phyloP scores from a whole-genome alignment of 768 basidiomycete species.

The Auricularia cornea region DNA sequence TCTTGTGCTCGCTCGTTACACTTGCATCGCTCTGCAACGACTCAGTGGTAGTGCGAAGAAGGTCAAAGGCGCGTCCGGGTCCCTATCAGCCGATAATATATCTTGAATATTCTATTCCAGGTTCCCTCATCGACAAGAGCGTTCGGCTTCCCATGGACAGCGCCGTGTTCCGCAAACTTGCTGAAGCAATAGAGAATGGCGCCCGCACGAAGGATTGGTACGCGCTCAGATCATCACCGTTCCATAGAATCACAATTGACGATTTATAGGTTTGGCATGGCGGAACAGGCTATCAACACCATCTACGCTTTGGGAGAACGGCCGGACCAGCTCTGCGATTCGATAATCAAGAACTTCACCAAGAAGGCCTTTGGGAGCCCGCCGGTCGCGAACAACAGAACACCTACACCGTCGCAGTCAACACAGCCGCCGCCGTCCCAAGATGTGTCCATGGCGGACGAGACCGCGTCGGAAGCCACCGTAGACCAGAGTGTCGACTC shows the following conservation, averaged over 20 bases:
- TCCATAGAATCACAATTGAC: too few relatives aligned
- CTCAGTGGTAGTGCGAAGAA: slow-evolving; percentile 95
- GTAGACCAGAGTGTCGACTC: slow-evolving; percentile 22
- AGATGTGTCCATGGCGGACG: slow-evolving; percentile 15
- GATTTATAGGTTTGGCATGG: slow-evolving; percentile 64
- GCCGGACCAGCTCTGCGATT: slow-evolving; percentile 75
- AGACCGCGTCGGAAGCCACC: slow-evolving; percentile 52
- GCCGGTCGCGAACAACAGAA: background rate
- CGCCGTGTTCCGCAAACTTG: slow-evolving; percentile 74
- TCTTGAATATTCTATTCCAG: slow-evolving; percentile 28
- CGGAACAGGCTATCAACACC: slow-evolving; percentile 95
- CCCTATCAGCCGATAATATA: slow-evolving; percentile 5
- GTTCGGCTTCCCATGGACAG: slow-evolving; percentile 82
- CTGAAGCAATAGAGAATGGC: slow-evolving; percentile 71
- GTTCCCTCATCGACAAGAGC: slow-evolving; percentile 81
- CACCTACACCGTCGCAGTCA: background rate
- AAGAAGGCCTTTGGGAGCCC: slow-evolving; percentile 49
- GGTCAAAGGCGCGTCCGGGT: slow-evolving; percentile 62
- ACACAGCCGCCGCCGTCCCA: background rate
- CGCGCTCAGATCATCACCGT: too few relatives aligned
- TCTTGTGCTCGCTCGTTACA: slow-evolving; percentile 84
- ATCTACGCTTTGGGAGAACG: slow-evolving; percentile 92
- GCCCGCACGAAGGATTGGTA: slow-evolving; percentile 83
- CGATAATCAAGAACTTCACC: slow-evolving; percentile 78
- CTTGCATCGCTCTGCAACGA: slow-evolving; percentile 86